Conservation (phyloP, 306 rosid genomes). For the peach (Prunus persica) region DNA sequence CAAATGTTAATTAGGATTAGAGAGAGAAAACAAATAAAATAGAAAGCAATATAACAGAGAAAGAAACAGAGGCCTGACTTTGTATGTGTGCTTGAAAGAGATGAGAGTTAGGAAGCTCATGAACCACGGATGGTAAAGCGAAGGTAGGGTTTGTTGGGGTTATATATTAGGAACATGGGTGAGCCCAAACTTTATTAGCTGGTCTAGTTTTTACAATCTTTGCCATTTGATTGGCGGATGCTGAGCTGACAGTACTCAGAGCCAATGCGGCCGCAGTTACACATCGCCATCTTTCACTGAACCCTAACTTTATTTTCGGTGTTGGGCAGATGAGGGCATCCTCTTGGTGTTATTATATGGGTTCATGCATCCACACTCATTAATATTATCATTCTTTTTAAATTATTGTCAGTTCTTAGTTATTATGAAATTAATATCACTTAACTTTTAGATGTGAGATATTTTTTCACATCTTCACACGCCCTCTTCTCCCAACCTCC, state of each 20-base stretch:
- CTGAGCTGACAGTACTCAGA: conserved; percentile 46
- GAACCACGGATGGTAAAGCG: conserved; percentile 6
- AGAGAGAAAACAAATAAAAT: background rate
- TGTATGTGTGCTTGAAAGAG: background rate
- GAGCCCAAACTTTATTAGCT: conserved; percentile 24
- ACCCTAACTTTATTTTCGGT: conserved; percentile 44
- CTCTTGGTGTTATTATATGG: background rate
- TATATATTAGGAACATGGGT: conserved; percentile 21
- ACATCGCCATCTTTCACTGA: conserved; percentile 38
- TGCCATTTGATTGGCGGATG: conserved; percentile 46
- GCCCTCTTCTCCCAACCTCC: accelerated
- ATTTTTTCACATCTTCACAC: too few relatives aligned
- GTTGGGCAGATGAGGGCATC: background rate
- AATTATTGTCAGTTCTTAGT: background rate
- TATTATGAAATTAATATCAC: too few relatives aligned
- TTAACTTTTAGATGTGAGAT: too few relatives aligned
- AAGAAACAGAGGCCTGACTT: background rate
- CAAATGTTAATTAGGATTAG: background rate
- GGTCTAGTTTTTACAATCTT: conserved; percentile 24
- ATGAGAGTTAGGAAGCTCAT: conserved; percentile 22
- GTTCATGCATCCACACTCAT: background rate
- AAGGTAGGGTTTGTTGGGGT: conserved; percentile 20
- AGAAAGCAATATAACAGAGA: background rate
- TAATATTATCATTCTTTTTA: background rate
- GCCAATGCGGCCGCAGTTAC: conserved; percentile 30